Percentiles rank a stretch among this genome's conserved stretches.
Evolutionary conservation across 1,284 basidiomycete genomes (phyloP).

Genomic region (Amylostereum areolatum): DNA sequence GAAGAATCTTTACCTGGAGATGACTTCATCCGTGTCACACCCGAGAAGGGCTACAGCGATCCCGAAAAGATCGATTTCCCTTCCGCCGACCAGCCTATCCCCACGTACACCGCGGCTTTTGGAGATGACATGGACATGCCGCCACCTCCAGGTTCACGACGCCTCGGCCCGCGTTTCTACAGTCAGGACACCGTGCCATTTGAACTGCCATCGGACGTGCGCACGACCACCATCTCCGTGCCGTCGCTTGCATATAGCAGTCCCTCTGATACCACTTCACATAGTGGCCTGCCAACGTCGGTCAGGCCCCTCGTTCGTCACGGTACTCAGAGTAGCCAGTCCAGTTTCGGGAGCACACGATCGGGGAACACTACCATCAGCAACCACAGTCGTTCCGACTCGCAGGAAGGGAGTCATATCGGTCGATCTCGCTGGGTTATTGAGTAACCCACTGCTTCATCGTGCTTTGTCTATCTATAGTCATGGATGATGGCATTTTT

Average conservation of each 20-base stretch:
- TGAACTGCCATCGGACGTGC: conserved; percentile 20
- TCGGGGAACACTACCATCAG: neutral
- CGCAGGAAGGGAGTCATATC: conserved; percentile 5
- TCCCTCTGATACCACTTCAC: neutral
- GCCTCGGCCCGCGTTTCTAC: conserved; percentile 46
- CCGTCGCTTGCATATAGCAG: conserved; percentile 3
- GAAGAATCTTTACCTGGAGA: conserved; percentile 49
- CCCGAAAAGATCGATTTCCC: conserved; percentile 67
- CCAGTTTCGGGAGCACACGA: conserved; percentile 11
- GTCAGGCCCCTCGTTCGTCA: conserved; percentile 8
- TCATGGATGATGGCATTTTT: neutral
- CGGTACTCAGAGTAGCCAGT: conserved; percentile 15
- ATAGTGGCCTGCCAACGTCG: neutral
- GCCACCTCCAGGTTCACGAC: conserved; percentile 34
- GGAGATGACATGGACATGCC: conserved; percentile 32
- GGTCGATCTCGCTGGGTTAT: conserved; percentile 47
- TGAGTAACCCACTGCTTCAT: conserved; percentile 31
- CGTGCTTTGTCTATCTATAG: neutral
- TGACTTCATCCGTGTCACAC: conserved; percentile 34
- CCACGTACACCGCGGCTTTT: conserved; percentile 49
- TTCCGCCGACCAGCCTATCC: conserved; percentile 41
- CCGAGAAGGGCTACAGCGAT: conserved; percentile 27
- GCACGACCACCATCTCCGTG: conserved; percentile 3
- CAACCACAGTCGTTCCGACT: neutral
- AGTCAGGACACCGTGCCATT: conserved; percentile 33